Percentiles rank a stretch among this genome's conserved stretches.
Evolutionary conservation across 352 stramenopile genomes (phyloP).

Genomic region (Phytophthora sansomeana): DNA sequence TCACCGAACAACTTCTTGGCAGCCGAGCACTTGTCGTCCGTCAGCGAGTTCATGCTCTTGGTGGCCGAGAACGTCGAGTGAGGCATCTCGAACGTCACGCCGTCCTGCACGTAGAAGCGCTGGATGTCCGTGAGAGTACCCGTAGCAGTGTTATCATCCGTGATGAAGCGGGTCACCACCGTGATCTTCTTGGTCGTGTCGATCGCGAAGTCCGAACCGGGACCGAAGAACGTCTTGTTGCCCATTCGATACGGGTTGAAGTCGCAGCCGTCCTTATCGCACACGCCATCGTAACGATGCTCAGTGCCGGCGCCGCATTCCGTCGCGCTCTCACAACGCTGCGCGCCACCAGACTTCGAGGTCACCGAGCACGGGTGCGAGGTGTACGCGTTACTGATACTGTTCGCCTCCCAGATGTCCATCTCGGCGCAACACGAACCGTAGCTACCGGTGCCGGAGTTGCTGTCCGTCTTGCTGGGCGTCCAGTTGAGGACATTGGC

Average conservation of each 20-base stretch:
- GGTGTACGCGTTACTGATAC: constrained; percentile 45
- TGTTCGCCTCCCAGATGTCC: too few species aligned
- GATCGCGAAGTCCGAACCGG: constrained; percentile 22
- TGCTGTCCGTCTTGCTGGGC: too few species aligned
- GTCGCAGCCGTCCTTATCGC: constrained; percentile 38
- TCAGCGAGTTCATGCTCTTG: constrained; percentile 34
- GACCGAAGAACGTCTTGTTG: constrained; percentile 39
- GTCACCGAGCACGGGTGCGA: constrained; percentile 44
- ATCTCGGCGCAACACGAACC: too few species aligned
- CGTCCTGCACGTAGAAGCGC: constrained; percentile 32
- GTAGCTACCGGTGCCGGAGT: too few species aligned
- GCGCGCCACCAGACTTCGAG: constrained; percentile 28
- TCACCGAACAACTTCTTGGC: constrained; percentile 46
- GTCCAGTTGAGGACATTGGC: too few species aligned
- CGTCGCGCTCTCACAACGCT: constrained; percentile 19
- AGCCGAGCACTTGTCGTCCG: constrained; percentile 26
- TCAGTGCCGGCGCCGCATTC: constrained; percentile 24
- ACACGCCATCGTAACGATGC: constrained; percentile 24
- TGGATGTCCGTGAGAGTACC: constrained; percentile 26
- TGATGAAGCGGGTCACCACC: constrained; percentile 39
- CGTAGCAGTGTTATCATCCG: constrained; percentile 29
- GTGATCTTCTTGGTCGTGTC: constrained; percentile 35
- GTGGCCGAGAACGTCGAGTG: constrained; percentile 16
- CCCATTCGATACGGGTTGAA: constrained; percentile 44
- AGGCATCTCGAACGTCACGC: constrained; percentile 21